Conservation (phyloP, 805 yeast genomes). For the Candida argentea region DNA sequence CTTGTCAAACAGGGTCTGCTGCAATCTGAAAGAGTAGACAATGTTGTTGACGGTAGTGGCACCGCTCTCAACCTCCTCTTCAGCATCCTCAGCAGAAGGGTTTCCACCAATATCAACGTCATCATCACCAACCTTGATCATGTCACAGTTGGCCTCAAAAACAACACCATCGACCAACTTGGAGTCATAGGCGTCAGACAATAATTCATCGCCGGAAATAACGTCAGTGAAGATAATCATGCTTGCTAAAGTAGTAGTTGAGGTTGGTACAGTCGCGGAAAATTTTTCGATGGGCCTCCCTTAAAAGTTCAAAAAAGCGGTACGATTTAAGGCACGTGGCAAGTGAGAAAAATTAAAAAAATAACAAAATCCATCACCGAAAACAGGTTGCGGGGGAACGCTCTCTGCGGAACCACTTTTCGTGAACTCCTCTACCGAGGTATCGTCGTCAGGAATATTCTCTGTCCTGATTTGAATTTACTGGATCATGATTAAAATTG, state of each 20-base stretch:
- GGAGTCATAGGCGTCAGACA: conserved; percentile 95
- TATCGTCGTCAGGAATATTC: no score
- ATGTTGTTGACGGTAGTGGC: conserved; percentile 93
- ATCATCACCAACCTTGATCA: conserved; percentile 84
- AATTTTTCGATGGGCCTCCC: no score
- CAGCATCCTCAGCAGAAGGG: conserved; percentile 97
- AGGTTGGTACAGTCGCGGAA: no score
- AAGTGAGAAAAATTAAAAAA: no score
- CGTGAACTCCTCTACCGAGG: no score
- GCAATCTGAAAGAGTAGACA: conserved; percentile 97
- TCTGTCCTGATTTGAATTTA: no score
- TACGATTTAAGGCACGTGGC: no score
- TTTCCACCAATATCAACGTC: conserved; percentile 98
- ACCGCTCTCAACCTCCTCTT: conserved; percentile 74
- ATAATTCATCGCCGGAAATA: conserved; percentile 88
- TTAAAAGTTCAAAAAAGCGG: no score
- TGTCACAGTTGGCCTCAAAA: conserved; percentile 92
- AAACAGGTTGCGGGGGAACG: no score
- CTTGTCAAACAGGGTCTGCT: conserved; percentile 93
- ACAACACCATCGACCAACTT: conserved; percentile 82
- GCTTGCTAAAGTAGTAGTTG: conserved; percentile 6
- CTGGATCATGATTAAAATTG: no score
- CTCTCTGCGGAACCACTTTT: no score
- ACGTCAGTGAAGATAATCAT: conserved; percentile 53
- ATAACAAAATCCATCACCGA: no score